Base-by-base conservation (phyloP, 1,139 yeast genomes). In the Candida sanyaensis region DNA sequence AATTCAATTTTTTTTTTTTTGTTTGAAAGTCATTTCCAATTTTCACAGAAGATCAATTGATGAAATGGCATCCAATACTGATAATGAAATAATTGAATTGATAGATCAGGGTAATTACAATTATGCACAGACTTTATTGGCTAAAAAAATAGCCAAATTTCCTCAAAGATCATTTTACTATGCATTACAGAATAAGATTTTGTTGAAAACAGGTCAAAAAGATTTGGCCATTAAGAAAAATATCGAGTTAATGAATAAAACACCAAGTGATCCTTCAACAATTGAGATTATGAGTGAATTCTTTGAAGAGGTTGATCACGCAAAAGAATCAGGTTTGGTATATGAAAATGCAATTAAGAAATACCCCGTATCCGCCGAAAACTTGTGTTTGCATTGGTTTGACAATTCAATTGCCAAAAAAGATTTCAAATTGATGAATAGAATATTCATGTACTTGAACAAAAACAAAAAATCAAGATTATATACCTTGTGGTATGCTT, bases 301-400 rank as follows among this genome's bases (percentile, higher is more conserved):
- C 24, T 77, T 74, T 54, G 52, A 51, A 4, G 56, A 58, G 10
- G 61, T 69, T n/a, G 78, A 75, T 1, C 60, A 66, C 50, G 58
- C 55, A 26, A 61, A 54, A 4, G 78, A 71, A 37, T 71, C 80
- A 6, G 64, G 66, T 37, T 69, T 66, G 30, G 70, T 81, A 3
- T 84, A 76, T 60, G 90, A 84, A 55, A 71, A 71, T 48, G 81
- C 84, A 2, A 73, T 80, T 37, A 80, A 80, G 55, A 80, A 76
- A 56, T 80, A 78, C 55, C 84, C 87, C 1, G 57, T 63, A 28
- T 71, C 75, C 44, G 64, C 70, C 23, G 46, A 51, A 40, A 63
- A 70, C 11, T 59, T 83, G 39, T 64, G 75, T 4, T 57, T 63
- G 42, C 73, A 69, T 42, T 81, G 87, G 87, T 80, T 79, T 55